These are phyloP conservation scores for Gossypium thurberi DNA, from an alignment of 345 rosid genomes.

Conservation along the genomic window DNA sequence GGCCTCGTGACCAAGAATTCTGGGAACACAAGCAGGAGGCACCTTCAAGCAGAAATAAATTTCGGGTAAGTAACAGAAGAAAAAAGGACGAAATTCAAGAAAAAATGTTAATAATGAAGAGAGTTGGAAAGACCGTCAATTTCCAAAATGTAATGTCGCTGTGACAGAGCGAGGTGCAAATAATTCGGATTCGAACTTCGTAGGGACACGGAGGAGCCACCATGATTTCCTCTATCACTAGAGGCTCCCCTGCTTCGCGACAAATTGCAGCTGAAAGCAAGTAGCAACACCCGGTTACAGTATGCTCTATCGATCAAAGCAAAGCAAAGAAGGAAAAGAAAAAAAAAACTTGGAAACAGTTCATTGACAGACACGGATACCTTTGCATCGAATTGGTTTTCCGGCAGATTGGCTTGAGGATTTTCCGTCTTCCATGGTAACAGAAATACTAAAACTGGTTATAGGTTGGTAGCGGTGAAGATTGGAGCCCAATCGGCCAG, in stretches of 20 bases:
- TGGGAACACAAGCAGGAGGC: slow-evolving; percentile 63
- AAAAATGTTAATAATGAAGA: background rate
- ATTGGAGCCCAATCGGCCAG: background rate
- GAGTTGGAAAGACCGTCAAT: slow-evolving; percentile 33
- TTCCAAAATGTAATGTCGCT: slow-evolving; percentile 78
- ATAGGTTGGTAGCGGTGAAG: background rate
- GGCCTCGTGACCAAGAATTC: slow-evolving; percentile 90
- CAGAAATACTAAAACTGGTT: background rate
- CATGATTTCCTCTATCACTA: slow-evolving; percentile 66
- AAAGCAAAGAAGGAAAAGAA: background rate
- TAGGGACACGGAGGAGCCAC: slow-evolving; percentile 66
- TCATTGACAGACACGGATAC: slow-evolving; percentile 13
- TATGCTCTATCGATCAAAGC: background rate
- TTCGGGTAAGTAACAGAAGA: background rate
- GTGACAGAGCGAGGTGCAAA: slow-evolving; percentile 71
- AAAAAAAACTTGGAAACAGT: background rate
- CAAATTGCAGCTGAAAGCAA: slow-evolving; percentile 53
- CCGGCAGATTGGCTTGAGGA: slow-evolving; percentile 21
- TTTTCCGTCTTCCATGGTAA: slow-evolving; percentile 28
- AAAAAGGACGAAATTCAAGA: background rate
- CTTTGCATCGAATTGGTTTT: slow-evolving; percentile 65
- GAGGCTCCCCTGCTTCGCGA: slow-evolving; percentile 64
- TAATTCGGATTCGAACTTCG: slow-evolving; percentile 70
- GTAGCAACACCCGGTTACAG: background rate
- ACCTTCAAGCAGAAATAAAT: slow-evolving; percentile 30